Base-by-base conservation (phyloP, 1,139 yeast species). In the Blastobotrys capitulatus region DNA sequence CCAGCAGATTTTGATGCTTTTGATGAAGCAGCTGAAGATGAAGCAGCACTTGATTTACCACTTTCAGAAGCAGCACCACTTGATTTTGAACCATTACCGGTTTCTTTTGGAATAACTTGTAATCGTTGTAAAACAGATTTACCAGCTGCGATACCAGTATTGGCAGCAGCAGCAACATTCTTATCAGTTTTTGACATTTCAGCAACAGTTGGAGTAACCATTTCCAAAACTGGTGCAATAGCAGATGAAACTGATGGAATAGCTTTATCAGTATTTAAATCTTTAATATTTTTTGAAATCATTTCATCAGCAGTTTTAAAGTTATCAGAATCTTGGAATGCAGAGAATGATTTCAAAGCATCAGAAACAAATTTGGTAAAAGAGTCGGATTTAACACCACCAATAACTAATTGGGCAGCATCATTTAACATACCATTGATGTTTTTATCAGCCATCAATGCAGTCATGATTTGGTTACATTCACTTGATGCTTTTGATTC, bases 81-180 rank as follows among this genome's bases (percentile, higher is more conserved):
- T 16, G 46, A 18, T 13, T 18, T 25, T 12, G 26, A 15, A 8
- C 4, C 18, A 4, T n/a, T 15, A 15, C 43, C 38, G 19, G 44
- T 32, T 20, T 42, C 36, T 16, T 19, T 19, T 44, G 48, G 48
- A 32, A 38, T 19, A 32, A 44, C 26, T 18, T 38, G 13, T 31
- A 44, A 25, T 5, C 32, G 39, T 20, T 20, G 12, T 34, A 44
- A n/a, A 3, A 44, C 22, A 12, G 35, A 31, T 16, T 38, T 15
- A 15, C 27, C 48, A 15, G 42, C 39, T 16, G 31, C 48, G 32
- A 44, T 19, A 16, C 43, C 48, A 31, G 48, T 31, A 34, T n/a
- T 38, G 29, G 48, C 48, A 22, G 48, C 48, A 20, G 42, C 15
- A 19, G 48, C 48, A 16, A 39, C 48, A 16, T 29, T 34, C n/a